Evolutionary conservation across 1,139 yeast genomes (phyloP).

Genomic region (Kodamaea sp.): DNA sequence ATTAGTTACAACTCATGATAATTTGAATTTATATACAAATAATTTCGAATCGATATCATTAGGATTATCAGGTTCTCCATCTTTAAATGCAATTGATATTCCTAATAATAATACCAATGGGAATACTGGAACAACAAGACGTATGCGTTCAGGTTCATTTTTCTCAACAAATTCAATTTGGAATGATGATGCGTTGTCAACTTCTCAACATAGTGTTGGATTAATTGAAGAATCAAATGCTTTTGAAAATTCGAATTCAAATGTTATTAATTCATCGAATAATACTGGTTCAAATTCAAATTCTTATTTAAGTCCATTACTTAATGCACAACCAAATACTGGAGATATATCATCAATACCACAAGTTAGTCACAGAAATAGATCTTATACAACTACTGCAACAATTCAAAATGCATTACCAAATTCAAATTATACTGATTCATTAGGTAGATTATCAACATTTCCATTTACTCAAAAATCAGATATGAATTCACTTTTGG

Average conservation of each 20-base stretch:
- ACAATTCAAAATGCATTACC: conserved; percentile 14
- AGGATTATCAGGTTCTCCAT: conserved; percentile 17
- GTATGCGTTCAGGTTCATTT: conserved; percentile 44
- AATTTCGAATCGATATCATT: conserved; percentile 23
- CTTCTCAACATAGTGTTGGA: conserved; percentile 4
- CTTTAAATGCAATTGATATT: conserved; percentile 18
- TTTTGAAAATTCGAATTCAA: conserved; percentile 16
- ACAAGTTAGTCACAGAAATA: conserved; percentile 26
- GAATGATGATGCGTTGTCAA: conserved; percentile 38
- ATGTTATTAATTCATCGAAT: no score
- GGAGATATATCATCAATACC: conserved; percentile 6
- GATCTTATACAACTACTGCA: conserved; percentile 51
- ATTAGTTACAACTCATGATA: conserved; percentile 17
- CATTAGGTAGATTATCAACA: conserved; percentile 13
- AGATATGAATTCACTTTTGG: conserved; percentile 32
- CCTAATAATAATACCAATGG: conserved; percentile 11
- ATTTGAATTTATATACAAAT: conserved; percentile 15
- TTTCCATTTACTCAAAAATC: conserved; percentile 21
- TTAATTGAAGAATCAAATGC: conserved; percentile 14
- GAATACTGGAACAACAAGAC: conserved; percentile 11
- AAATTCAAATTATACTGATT: conserved; percentile 9
- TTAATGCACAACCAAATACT: conserved; percentile 23
- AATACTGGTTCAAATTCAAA: conserved; percentile 5
- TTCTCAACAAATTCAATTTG: conserved; percentile 46
- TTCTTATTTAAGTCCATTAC: conserved; percentile 30